Conservation (phyloP, 2,329 filamentous ascomycete genomes). For the Epichloe uncinata region DNA sequence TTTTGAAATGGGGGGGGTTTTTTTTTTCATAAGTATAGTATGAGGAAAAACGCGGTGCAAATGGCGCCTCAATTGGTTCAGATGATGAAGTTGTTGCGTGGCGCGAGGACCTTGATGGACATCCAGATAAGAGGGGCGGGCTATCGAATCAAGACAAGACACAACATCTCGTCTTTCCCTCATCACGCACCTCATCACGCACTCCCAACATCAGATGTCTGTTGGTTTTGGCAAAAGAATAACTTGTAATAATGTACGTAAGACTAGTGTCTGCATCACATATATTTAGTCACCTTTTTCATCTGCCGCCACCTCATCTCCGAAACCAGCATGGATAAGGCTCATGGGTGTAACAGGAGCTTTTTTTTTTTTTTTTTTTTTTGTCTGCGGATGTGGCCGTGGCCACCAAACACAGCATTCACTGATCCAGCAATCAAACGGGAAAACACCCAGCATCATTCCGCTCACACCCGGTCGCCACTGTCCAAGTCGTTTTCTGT, state of each 20-base stretch:
- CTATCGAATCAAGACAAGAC: no score
- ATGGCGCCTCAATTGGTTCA: neutral
- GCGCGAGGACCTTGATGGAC: neutral
- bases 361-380: no score
- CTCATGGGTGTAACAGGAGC: neutral
- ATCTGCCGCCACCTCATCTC: neutral
- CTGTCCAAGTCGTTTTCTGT: neutral
- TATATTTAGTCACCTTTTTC: neutral
- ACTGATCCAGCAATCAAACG: neutral
- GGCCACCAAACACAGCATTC: neutral
- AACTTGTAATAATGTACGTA: neutral
- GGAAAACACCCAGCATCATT: neutral
- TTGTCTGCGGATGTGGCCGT: neutral
- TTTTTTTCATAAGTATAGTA: no score
- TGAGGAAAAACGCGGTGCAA: no score
- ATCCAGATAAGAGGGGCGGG: neutral
- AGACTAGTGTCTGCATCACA: conserved; percentile 1
- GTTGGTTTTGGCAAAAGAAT: neutral
- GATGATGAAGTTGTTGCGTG: neutral
- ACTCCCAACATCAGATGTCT: neutral
- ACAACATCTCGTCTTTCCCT: neutral
- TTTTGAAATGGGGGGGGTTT: no score
- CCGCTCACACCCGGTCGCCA: neutral
- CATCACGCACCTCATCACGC: neutral
- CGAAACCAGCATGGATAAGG: neutral